Evolutionary conservation across 306 rosid species (phyloP), one percentile per base, ranked within the genome.

Genomic region (Fragaria nilgerrensis): DNA sequence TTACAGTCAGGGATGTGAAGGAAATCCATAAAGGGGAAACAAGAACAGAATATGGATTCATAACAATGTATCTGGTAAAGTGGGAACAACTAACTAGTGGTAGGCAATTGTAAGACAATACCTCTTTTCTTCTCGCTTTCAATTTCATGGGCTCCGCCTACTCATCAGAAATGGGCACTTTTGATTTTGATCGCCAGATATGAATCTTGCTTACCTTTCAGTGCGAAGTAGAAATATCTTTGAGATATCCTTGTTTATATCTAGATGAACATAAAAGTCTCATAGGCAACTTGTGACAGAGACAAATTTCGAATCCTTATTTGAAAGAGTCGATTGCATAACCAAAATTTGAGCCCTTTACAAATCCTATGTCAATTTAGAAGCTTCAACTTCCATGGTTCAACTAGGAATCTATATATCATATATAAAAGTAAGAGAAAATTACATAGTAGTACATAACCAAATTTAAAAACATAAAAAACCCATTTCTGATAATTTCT

Each of bases 131-230:
- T 78, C 29, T 78, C 29, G 20, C 16, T 75, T 75, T 80, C 27
- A 16, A 44, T 75, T 61, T 49, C 68, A 49, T 68, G 48, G 80
- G 62, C 68, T 70, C 73, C 80, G 1, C 72, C 80, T 19, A 75
- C 77, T 76, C 76, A 53, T 20, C 73, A 12, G 7, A 58, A 34
- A 45, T 45, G 37, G 66, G 20, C 69, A 34, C 66, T 63, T 75
- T 61, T 68, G 74, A 73, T 75, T 32, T 73, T 59, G 75, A 43
- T 74, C 59, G 53, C 48, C 39, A 62, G 17, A 39, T 29, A 37
- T 7, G 41, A 37, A 37, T 73, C 50, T 74, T 73, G n/a, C 69
- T 39, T 11, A 29, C 13, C 52, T 61, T 47, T 63, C 77, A 48
- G 45, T 20, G 39, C 14, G 29, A 12, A 5, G 75, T 56, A 20